phyloP scores from a whole-genome alignment of 2,329 filamentous ascomycete species.

The Exophiala bonariae region DNA sequence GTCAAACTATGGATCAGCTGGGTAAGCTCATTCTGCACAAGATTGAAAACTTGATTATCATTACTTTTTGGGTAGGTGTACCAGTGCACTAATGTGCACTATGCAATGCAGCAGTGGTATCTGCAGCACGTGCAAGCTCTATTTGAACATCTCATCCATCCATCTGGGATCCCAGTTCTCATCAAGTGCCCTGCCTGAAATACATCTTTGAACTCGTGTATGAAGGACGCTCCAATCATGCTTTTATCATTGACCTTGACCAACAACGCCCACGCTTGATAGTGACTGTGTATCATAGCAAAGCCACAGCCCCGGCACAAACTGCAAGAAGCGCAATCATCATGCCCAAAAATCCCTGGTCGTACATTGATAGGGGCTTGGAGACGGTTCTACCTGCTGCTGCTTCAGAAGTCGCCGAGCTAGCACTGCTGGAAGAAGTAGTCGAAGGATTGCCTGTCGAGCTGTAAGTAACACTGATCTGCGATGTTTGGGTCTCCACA shows the following conservation, averaged over 20 bases:
- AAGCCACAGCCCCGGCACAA: constrained; percentile 21
- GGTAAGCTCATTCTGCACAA: no score
- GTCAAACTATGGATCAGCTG: no score
- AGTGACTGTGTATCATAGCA: constrained; percentile 15
- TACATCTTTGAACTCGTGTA: constrained; percentile 4
- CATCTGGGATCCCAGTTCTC: background rate
- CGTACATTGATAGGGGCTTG: constrained; percentile 9
- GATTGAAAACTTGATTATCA: no score
- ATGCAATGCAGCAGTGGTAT: no score
- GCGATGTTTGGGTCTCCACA: constrained; percentile 16
- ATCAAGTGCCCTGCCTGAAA: background rate
- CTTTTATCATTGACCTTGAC: constrained; percentile 8
- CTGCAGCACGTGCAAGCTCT: no score
- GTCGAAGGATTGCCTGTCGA: constrained; percentile 20
- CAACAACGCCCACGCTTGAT: background rate
- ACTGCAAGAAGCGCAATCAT: constrained; percentile 19
- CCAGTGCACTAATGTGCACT: no score
- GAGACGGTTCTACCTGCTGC: constrained; percentile 19
- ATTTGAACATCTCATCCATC: background rate
- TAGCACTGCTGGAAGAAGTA: constrained; percentile 8
- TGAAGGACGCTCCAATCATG: constrained; percentile 8
- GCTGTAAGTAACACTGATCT: constrained; percentile 24
- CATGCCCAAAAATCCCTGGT: constrained; percentile 14
- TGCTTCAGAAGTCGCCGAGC: constrained; percentile 19
- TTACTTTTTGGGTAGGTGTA: no score